Percentiles rank a stretch among this genome's conserved stretches.
phyloP scores from a whole-genome alignment of 371 early-diverging fungal genomes.

The Hamiltosporidium tvaerminnensis region DNA sequence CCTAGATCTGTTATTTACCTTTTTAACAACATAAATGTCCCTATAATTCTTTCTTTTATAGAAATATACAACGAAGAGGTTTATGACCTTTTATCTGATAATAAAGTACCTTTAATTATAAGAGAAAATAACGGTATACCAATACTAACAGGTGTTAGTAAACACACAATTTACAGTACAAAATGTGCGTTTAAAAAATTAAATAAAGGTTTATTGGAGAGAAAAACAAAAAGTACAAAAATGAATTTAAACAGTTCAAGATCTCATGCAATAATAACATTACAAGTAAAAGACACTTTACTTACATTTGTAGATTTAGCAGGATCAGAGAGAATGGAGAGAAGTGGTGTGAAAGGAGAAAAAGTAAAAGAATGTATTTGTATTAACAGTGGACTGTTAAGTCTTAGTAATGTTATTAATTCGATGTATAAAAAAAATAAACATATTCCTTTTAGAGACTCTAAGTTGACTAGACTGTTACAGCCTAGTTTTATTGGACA shows the following conservation, averaged over 20 bases:
- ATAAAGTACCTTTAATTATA: conserved; percentile 55
- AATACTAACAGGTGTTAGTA: conserved; percentile 69
- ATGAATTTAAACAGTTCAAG: conserved; percentile 86
- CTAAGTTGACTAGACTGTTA: conserved; percentile 80
- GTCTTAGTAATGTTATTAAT: conserved; percentile 90
- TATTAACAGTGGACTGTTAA: conserved; percentile 86
- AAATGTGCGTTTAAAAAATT: conserved; percentile 56
- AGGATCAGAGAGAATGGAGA: conserved; percentile 86
- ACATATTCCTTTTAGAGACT: conserved; percentile 83
- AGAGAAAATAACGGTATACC: conserved; percentile 76
- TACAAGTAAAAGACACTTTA: conserved; percentile 42
- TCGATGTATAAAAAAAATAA: conserved; percentile 63
- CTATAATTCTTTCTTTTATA: conserved; percentile 56
- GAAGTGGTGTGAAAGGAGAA: conserved; percentile 76
- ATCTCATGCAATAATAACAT: conserved; percentile 90
- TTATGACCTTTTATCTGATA: conserved; percentile 60
- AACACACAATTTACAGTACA: conserved; percentile 59
- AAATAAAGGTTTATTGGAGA: conserved; percentile 60
- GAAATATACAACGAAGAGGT: conserved; percentile 80
- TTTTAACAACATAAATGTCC: conserved; percentile 7
- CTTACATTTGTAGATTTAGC: conserved; percentile 90
- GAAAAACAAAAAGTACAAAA: conserved; percentile 77
- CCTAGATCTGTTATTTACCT: no score
- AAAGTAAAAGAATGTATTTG: conserved; percentile 83
- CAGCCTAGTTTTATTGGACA: conserved; percentile 86